Percentiles rank a stretch among this genome's conserved stretches.
phyloP scores from a whole-genome alignment of 768 basidiomycete genomes.

The Gloeophyllum trabeum region DNA sequence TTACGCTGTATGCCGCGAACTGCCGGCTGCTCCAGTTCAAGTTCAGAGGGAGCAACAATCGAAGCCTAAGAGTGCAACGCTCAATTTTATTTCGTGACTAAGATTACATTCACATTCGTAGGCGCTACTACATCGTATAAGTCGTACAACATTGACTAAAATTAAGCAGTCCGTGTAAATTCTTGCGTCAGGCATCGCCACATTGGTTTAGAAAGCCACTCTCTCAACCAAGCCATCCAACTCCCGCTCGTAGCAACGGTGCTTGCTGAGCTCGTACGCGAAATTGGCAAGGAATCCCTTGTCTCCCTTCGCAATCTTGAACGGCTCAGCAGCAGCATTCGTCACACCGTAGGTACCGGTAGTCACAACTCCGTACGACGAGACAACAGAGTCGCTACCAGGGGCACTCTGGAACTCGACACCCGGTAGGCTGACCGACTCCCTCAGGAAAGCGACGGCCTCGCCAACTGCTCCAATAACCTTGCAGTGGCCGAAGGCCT shows the following conservation, averaged over 20 bases:
- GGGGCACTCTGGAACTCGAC: slow-evolving; percentile 27
- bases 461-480: slow-evolving; percentile 68
- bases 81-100: too few relatives aligned
- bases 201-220: slow-evolving; percentile 43
- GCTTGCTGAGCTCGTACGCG: slow-evolving; percentile 52
- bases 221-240: slow-evolving; percentile 37
- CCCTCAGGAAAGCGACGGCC: slow-evolving; percentile 36
- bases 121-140: too few relatives aligned
- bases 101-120: too few relatives aligned
- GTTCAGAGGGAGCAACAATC: too few relatives aligned
- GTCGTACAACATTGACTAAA: too few relatives aligned
- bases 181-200: too few relatives aligned
- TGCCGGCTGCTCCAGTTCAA: too few relatives aligned
- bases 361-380: slow-evolving; percentile 55
- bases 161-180: too few relatives aligned
- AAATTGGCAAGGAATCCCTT: slow-evolving; percentile 50
- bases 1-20: too few relatives aligned
- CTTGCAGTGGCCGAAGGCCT: slow-evolving; percentile 84
- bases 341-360: slow-evolving; percentile 35
- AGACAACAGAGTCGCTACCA: slow-evolving; percentile 26
- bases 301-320: slow-evolving; percentile 30
- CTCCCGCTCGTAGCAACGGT: slow-evolving; percentile 56
- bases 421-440: slow-evolving; percentile 33
- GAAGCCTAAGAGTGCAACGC: too few relatives aligned
- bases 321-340: slow-evolving; percentile 26